These are phyloP conservation scores for Platanus orientalis DNA, from an alignment of 164 flowering plant species.

Conservation along the genomic window DNA sequence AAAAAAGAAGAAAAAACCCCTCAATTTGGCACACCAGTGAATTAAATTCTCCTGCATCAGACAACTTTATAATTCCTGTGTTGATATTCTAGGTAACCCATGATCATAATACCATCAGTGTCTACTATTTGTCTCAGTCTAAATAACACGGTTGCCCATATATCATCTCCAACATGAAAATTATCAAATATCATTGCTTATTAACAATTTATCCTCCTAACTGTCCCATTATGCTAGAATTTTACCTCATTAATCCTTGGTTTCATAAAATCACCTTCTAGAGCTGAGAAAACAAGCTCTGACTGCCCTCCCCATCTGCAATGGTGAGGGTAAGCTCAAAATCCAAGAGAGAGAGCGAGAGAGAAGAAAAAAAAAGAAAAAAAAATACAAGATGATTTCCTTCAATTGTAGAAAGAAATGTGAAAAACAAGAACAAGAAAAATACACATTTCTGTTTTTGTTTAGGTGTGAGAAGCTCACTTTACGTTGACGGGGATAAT, in stretches of 20 bases:
- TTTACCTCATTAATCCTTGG: slow-evolving; percentile 76
- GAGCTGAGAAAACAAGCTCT: slow-evolving; percentile 37
- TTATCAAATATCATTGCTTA: not conserved
- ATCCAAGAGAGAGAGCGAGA: too few relatives aligned
- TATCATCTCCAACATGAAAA: not conserved
- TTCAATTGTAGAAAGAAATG: not conserved
- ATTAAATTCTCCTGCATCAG: too few relatives aligned
- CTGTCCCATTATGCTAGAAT: not conserved
- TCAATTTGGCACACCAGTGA: too few relatives aligned
- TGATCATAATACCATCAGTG: not conserved
- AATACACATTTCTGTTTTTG: not conserved
- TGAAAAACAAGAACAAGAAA: not conserved
- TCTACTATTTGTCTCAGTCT: not conserved
- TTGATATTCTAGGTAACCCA: too few relatives aligned
- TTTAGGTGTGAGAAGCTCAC: slow-evolving; percentile 32
- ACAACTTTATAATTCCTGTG: too few relatives aligned
- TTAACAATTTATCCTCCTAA: not conserved
- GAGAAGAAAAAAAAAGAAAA: not conserved
- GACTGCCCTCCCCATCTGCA: slow-evolving; percentile 83
- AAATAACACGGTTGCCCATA: not conserved
- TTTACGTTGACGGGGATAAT: slow-evolving; percentile 63
- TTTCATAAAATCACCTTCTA: slow-evolving; percentile 76
- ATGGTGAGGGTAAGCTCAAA: not conserved
- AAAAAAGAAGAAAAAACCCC: too few relatives aligned
- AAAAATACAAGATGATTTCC: not conserved